These are phyloP conservation scores for Gossypium trilobum DNA, from an alignment of 441 rosid genomes.

Conservation along the genomic window DNA sequence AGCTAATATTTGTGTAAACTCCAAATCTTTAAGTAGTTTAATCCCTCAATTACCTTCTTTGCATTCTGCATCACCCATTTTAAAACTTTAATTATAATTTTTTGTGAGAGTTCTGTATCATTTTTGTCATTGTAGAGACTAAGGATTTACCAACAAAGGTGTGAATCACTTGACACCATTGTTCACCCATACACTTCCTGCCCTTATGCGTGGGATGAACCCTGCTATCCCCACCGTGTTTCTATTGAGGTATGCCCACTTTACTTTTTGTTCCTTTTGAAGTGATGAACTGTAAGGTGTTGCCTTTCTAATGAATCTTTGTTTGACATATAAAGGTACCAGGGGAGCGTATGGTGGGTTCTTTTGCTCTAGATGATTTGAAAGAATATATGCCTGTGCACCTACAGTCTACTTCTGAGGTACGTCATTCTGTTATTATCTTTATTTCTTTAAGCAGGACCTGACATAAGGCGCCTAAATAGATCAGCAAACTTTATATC, in stretches of 20 bases:
- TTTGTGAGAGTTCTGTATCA: background rate
- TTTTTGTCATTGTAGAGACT: slow-evolving; percentile 42
- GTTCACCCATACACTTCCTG: slow-evolving; percentile 71
- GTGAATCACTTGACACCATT: slow-evolving; percentile 80
- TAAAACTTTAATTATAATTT: background rate
- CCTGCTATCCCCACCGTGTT: slow-evolving; percentile 82
- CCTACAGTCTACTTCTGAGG: slow-evolving; percentile 76
- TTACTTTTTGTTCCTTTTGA: slow-evolving; percentile 5
- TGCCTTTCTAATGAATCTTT: slow-evolving; percentile 15
- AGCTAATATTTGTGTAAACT: background rate
- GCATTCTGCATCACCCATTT: background rate
- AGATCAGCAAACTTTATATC: background rate
- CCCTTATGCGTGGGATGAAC: slow-evolving; percentile 99
- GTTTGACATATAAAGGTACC: slow-evolving; percentile 52
- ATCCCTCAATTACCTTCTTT: slow-evolving; percentile 8
- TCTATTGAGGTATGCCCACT: slow-evolving; percentile 58
- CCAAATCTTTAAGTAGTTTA: background rate
- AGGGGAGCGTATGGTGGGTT: slow-evolving; percentile 79
- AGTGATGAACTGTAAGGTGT: slow-evolving; percentile 3
- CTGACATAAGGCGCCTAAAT: background rate
- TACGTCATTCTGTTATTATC: slow-evolving; percentile 21
- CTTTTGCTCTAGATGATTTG: slow-evolving; percentile 72
- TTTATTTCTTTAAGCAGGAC: slow-evolving; percentile 1
- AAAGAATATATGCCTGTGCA: slow-evolving; percentile 53
- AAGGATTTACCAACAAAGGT: slow-evolving; percentile 79